Base-by-base conservation (phyloP, 176 grass and related monocot genomes). In the Canna indica region DNA sequence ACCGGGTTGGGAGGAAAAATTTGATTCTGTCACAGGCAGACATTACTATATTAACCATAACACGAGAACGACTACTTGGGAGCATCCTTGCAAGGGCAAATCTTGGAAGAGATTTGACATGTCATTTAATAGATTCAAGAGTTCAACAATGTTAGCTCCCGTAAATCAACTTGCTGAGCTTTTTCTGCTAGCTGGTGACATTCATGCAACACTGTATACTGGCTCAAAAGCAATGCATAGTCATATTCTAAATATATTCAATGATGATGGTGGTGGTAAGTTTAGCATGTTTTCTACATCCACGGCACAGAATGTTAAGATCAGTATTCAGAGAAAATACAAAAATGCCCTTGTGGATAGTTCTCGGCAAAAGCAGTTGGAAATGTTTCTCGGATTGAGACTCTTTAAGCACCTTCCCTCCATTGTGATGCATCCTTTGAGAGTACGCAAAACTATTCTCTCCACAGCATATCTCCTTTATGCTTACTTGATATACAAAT, bases 201-300 rank as follows among this genome's bases (percentile, higher is more conserved):
- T 99, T 69, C 94, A 99, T 90, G 94, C 94, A 54, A 99, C 94
- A n/a, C 68, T 99, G 35, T 99, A 99, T 73, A 99, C 94, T 78
- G 94, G 94, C 57, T 99, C 94, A 73, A 99, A 99, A 85, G 94
- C 94, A 76, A 99, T 99, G 94, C 94, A 99, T 72, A 99, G 94
- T 68, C 84, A 99, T 67, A 93, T 99, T 88, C 77, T 99, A 34
- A 99, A 89, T 80, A 93, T 93, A 81, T 99, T 99, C 78, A 99
- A 84, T 79, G 94, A 99, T 77, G 94, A 99, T 73, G 75, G 73
- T 73, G 75, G 73, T 45, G 94, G 89, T 58, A 90, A 83, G 68
- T 89, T 93, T 47, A 80, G 94, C 69, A 93, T 83, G 81, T 99
- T 99, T 48, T 90, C 94, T 70, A 84, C 89, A 78, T 90, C 94